Evolutionary conservation across 768 basidiomycete genomes (phyloP).

Genomic region (Clavulina sp.): DNA sequence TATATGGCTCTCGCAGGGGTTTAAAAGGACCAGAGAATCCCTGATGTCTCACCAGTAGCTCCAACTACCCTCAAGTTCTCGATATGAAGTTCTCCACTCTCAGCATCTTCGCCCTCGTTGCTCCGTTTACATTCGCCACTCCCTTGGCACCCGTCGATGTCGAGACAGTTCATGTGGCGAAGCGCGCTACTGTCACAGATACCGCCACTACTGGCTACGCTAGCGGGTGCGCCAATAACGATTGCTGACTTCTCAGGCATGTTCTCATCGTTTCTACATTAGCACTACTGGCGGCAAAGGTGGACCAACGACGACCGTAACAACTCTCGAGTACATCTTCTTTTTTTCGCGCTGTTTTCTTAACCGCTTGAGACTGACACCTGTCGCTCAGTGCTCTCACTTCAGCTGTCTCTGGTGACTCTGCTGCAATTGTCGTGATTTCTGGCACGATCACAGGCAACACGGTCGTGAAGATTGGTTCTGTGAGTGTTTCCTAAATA

Average conservation of each 20-base stretch:
- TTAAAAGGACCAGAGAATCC: too few relatives aligned
- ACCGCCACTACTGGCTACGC: neutral
- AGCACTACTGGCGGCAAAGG: constrained; percentile 30
- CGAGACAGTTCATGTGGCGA: neutral
- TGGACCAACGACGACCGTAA: constrained; percentile 27
- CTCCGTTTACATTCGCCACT: too few relatives aligned
- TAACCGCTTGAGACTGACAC: neutral
- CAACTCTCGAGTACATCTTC: constrained; percentile 23
- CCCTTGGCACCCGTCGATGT: too few relatives aligned
- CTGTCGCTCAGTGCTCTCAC: constrained; percentile 21
- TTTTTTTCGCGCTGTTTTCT: neutral
- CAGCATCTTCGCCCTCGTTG: too few relatives aligned
- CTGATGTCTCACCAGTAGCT: too few relatives aligned
- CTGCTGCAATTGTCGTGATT: constrained; percentile 29
- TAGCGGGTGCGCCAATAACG: neutral
- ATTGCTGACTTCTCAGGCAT: neutral
- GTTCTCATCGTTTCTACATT: neutral
- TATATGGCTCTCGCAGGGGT: too few relatives aligned
- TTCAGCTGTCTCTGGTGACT: constrained; percentile 24
- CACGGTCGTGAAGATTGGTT: constrained; percentile 25
- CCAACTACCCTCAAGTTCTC: too few relatives aligned
- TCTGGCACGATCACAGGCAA: constrained; percentile 29
- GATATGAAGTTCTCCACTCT: too few relatives aligned
- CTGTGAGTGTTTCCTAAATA: neutral
- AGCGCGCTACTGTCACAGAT: neutral